Conservation (phyloP, 2,329 filamentous ascomycete genomes). For the Podosphaera xanthii region DNA sequence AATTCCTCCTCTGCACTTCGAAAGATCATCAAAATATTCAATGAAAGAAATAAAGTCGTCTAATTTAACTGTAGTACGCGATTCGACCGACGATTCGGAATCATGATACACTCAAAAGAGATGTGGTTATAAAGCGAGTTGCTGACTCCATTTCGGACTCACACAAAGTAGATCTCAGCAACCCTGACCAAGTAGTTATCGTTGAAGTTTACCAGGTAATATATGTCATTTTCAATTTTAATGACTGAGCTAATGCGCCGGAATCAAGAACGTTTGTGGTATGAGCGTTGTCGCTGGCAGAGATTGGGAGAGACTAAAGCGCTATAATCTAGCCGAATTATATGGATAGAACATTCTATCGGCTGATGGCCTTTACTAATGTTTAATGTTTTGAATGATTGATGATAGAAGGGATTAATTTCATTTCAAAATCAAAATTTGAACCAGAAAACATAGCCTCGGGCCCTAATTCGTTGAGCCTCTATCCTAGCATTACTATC, state of each 20-base stretch:
- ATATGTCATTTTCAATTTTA: slow-evolving; percentile 6
- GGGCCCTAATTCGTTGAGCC: too few relatives aligned
- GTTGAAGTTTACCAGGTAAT: slow-evolving; percentile 62
- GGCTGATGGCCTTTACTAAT: too few relatives aligned
- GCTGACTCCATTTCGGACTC: slow-evolving; percentile 25
- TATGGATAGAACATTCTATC: slow-evolving; percentile 21
- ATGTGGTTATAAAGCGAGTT: slow-evolving; percentile 47
- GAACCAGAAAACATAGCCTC: too few relatives aligned
- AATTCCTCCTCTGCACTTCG: neutral
- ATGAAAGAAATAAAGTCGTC: neutral
- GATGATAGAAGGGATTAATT: too few relatives aligned
- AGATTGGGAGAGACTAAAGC: slow-evolving; percentile 52
- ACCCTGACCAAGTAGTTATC: slow-evolving; percentile 57
- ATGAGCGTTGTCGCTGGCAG: slow-evolving; percentile 48
- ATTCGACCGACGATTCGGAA: slow-evolving; percentile 60
- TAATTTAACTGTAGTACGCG: slow-evolving; percentile 37
- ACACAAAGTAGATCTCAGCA: slow-evolving; percentile 56
- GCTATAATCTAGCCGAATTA: slow-evolving; percentile 57
- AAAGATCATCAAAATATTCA: too few relatives aligned
- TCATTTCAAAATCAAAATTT: too few relatives aligned
- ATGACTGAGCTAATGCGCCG: neutral
- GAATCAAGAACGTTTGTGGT: slow-evolving; percentile 42
- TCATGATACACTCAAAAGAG: slow-evolving; percentile 43
- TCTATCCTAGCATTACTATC: too few relatives aligned
- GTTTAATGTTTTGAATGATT: too few relatives aligned